phyloP scores from a whole-genome alignment of 164 flowering plant genomes.

The Vitis vinifera region ASM3070453v1 NC_081810.1:21305501-21306000 shows the following conservation, averaged over 20 bases:
- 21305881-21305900: neutral
- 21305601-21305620: conserved; percentile 45
- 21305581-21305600: conserved; percentile 53
- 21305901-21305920: conserved; percentile 27
- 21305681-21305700: conserved; percentile 58
- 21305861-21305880: neutral
- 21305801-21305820: conserved; percentile 29
- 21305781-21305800: conserved; percentile 36
- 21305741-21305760: conserved; percentile 42
- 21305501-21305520: conserved; percentile 43
- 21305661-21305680: conserved; percentile 56
- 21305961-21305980: conserved; percentile 56
- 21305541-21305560: conserved; percentile 57
- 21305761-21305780: conserved; percentile 48
- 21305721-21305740: conserved; percentile 42
- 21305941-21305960: conserved; percentile 45
- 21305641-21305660: conserved; percentile 53
- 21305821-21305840: conserved; percentile 32
- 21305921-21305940: conserved; percentile 42
- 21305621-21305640: conserved; percentile 65
- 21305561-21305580: conserved; percentile 60
- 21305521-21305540: conserved; percentile 45
- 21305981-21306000: conserved; percentile 46
- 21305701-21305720: conserved; percentile 44
- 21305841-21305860: neutral